Evolutionary conservation across 176 grass and related monocot species (phyloP).

Genomic region (Oryza punctata): DNA sequence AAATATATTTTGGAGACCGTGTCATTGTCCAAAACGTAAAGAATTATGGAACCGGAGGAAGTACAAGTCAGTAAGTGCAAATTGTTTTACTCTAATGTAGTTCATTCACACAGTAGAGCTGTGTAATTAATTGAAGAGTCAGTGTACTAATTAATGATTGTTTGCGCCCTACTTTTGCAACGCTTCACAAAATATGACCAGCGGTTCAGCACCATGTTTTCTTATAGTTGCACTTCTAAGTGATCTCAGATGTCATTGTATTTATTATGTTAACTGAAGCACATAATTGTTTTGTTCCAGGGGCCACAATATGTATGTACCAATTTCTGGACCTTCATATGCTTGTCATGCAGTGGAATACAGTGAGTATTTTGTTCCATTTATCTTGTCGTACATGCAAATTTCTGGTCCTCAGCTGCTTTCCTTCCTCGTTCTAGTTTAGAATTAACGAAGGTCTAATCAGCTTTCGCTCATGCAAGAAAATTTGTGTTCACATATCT

Average conservation of each 20-base stretch:
- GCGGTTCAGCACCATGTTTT: neutral
- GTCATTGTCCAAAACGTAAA: too few relatives aligned
- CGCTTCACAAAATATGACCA: neutral
- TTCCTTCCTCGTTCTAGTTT: slow-evolving; percentile 15
- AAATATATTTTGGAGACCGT: too few relatives aligned
- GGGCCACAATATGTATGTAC: slow-evolving; percentile 94
- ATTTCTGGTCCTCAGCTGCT: slow-evolving; percentile 75
- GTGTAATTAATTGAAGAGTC: neutral
- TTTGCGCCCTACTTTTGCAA: neutral
- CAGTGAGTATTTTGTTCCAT: slow-evolving; percentile 70
- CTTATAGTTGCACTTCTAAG: neutral
- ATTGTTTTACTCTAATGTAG: neutral
- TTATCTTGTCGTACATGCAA: slow-evolving; percentile 56
- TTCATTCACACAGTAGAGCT: neutral
- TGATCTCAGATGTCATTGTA: slow-evolving; percentile 12
- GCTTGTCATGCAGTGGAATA: slow-evolving; percentile 84
- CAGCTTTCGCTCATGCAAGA: slow-evolving; percentile 2
- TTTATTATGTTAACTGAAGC: slow-evolving; percentile 12
- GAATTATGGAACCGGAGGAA: too few relatives aligned
- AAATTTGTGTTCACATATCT: neutral
- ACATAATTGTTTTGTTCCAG: slow-evolving; percentile 43
- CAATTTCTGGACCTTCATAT: slow-evolving; percentile 96
- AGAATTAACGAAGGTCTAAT: neutral
- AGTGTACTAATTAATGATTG: neutral
- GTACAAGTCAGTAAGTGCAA: neutral